These are phyloP conservation scores for Deinandra increscens DNA, from an alignment of 129 eudicot species.

Conservation along the genomic window DNA sequence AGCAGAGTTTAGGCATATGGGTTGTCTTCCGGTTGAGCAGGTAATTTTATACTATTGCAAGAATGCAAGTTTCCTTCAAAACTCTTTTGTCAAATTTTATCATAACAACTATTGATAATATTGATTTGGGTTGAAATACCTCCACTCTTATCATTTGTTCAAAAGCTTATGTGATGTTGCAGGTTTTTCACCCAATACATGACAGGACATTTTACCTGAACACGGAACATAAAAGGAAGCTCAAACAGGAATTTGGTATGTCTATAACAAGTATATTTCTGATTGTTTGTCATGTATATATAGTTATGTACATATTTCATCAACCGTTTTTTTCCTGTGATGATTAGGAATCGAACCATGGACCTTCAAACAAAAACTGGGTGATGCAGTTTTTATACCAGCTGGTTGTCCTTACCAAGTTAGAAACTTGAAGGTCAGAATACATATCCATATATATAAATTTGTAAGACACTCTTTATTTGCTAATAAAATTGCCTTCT, in stretches of 20 bases:
- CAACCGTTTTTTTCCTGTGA: background rate
- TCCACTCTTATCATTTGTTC: background rate
- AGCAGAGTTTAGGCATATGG: background rate
- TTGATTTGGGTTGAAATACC: background rate
- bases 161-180: constrained; percentile 6
- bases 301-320: too few relatives aligned
- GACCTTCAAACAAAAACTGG: too few relatives aligned
- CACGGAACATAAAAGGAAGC: constrained; percentile 17
- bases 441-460: background rate
- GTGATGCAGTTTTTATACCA: too few relatives aligned
- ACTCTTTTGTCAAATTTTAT: background rate
- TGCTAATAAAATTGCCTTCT: too few relatives aligned
- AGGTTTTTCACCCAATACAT: constrained; percentile 25
- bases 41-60: background rate
- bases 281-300: background rate
- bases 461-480: background rate
- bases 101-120: background rate
- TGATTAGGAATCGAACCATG: constrained; percentile 23
- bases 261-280: background rate
- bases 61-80: background rate
- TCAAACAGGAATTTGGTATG: constrained; percentile 19
- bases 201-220: constrained; percentile 10
- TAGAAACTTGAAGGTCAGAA: constrained; percentile 22
- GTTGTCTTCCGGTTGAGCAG: background rate
- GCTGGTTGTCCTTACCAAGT: too few relatives aligned